Percentiles rank a stretch among this genome's conserved stretches.
phyloP scores from a whole-genome alignment of 2,329 filamentous ascomycete genomes.

The Calonectria hongkongensis region DNA sequence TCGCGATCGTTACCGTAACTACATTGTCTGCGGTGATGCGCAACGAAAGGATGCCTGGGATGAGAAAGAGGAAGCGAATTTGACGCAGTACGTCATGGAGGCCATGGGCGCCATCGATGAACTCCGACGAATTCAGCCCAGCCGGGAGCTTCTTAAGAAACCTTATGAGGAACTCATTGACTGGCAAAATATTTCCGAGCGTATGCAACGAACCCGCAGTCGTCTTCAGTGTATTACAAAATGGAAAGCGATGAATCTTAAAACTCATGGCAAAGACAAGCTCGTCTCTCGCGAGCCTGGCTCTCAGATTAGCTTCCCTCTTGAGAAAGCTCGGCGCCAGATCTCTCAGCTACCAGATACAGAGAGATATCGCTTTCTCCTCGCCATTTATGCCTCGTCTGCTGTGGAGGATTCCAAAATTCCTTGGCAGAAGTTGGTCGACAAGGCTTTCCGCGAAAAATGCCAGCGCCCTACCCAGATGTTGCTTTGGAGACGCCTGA shows the following conservation, averaged over 20 bases:
- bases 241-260: conserved; percentile 72
- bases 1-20: conserved; percentile 82
- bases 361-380: conserved; percentile 67
- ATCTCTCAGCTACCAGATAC: conserved; percentile 64
- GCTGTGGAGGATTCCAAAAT: conserved; percentile 67
- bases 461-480: conserved; percentile 62
- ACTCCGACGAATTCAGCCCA: conserved; percentile 58
- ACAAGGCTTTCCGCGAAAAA: conserved; percentile 62
- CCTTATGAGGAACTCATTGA: conserved; percentile 74
- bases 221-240: conserved; percentile 81
- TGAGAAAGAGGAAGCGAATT: conserved; percentile 73
- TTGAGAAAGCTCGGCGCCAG: conserved; percentile 65
- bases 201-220: conserved; percentile 77
- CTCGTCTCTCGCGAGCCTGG: conserved; percentile 58
- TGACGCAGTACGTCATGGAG: conserved; percentile 72
- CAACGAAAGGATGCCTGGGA: conserved; percentile 75
- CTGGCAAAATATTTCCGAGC: conserved; percentile 78
- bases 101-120: conserved; percentile 70
- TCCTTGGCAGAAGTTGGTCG: conserved; percentile 68
- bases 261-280: conserved; percentile 58
- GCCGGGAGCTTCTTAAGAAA: conserved; percentile 58
- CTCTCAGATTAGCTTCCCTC: conserved; percentile 62
- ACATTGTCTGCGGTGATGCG: conserved; percentile 75
- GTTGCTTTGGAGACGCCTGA: conserved; percentile 64
- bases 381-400: conserved; percentile 64